Base-by-base conservation (phyloP, 352 stramenopile genomes). In the Aphanomyces euteiches region DNA sequence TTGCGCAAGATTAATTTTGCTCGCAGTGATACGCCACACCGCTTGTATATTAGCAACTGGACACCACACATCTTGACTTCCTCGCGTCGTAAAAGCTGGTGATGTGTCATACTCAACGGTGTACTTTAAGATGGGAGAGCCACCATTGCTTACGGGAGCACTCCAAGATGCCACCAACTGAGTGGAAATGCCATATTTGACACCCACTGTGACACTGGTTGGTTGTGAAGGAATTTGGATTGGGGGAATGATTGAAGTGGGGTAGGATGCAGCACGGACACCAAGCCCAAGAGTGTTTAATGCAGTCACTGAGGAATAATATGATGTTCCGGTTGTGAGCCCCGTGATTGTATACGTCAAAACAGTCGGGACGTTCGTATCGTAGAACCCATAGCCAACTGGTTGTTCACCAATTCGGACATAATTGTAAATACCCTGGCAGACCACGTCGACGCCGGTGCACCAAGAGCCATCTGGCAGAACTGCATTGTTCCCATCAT, bases 221-320 rank as follows among this genome's bases (percentile, higher is more conserved):
- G 92, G 90, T 34, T 72, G 64, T 2, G 79, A 80, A 40, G 94
- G 92, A 6, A 87, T 81, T 73, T 97, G 90, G 40, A 95, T 63
- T 17, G 90, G 89, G 15, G 77, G 78, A 1, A 79, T 78, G 56
- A 94, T 84, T 43, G 67, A 73, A 15, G 68, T 40, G 1, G 83
- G 84, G 3, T 78, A 74, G 3, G 81, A 79, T 43, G 73, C 72
- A 6, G 79, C 67, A 5, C 83, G 81, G 15, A 76, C 53, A 15
- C 82, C 76, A 21, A 82, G 75, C 47, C 90, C 91, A 19, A 89
- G 79, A 15, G 79, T 74, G 76, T 98, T 98, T 41, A 95, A 87
- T 5, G 90, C 93, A 6, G 90, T 84, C 39, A 98, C 88, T 1
- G 85, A 75, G 13, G 97, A 84, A 47, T 88, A 92, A 69, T 97